Evolutionary conservation across 257 asterid species (phyloP).

Genomic region (Nicotiana otophora): DNA sequence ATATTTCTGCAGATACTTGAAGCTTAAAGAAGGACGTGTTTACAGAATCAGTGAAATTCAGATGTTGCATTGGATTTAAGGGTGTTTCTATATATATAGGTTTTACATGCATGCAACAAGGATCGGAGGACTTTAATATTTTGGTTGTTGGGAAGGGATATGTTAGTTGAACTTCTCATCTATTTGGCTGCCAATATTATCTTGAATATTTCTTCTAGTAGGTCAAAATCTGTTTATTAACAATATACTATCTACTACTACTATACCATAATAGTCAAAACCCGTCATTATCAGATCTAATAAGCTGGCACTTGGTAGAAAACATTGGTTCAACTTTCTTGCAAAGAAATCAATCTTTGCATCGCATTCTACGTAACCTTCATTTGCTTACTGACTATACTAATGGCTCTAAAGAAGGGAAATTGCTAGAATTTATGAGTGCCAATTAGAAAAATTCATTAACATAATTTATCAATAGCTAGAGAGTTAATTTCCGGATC

Average conservation of each 20-base stretch:
- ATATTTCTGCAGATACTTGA: not conserved
- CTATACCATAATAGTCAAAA: not conserved
- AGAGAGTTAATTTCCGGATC: not conserved
- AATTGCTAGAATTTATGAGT: not conserved
- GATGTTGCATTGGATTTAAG: not conserved
- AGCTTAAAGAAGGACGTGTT: not conserved
- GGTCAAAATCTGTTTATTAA: too few relatives aligned
- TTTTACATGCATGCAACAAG: constrained; percentile 9
- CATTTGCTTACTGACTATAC: too few relatives aligned
- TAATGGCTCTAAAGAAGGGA: not conserved
- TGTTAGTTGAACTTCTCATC: constrained; percentile 27
- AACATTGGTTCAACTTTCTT: too few relatives aligned
- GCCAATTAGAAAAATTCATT: too few relatives aligned
- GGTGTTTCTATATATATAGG: constrained; percentile 10
- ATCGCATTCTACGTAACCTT: too few relatives aligned
- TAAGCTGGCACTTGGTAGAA: not conserved
- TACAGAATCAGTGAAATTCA: not conserved
- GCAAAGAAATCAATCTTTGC: too few relatives aligned
- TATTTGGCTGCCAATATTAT: not conserved
- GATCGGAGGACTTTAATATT: not conserved
- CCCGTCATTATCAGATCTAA: not conserved
- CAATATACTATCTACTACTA: too few relatives aligned
- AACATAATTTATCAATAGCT: too few relatives aligned
- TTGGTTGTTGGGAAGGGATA: constrained; percentile 13
- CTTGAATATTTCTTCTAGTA: not conserved